Conservation (phyloP, 305 asterid species). For the Galium porrigens region DNA sequence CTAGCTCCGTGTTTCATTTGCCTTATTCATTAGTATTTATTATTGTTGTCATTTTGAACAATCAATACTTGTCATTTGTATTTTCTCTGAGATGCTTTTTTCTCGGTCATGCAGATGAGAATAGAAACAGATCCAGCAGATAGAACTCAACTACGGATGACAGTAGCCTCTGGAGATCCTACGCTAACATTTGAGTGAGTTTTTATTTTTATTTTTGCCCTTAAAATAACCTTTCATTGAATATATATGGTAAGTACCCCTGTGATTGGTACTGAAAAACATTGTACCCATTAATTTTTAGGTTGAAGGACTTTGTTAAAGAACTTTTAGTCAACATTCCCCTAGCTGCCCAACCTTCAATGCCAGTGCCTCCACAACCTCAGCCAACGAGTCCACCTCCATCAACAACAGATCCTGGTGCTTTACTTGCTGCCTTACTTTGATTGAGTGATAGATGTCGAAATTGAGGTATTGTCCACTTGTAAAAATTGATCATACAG, state of each 20-base stretch:
- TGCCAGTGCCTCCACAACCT: conserved; percentile 38
- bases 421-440: conserved; percentile 82
- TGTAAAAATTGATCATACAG: conserved; percentile 41
- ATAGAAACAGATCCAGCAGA: conserved; percentile 98
- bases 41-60: neutral
- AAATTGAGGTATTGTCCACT: conserved; percentile 10
- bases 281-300: conserved; percentile 17
- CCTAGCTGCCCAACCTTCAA: conserved; percentile 35
- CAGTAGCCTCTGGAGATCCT: conserved; percentile 92
- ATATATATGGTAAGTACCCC: neutral
- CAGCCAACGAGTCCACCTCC: conserved; percentile 41
- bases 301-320: conserved; percentile 86
- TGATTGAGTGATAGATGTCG: conserved; percentile 24
- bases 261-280: neutral
- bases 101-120: conserved; percentile 43
- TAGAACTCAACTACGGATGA: conserved; percentile 90
- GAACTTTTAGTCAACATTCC: conserved; percentile 70
- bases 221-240: neutral
- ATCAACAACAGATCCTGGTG: conserved; percentile 65
- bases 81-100: conserved; percentile 4
- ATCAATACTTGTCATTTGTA: neutral
- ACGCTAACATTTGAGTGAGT: conserved; percentile 77
- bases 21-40: no score
- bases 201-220: neutral
- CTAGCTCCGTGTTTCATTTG: neutral